These are phyloP conservation scores for Carallia pectinifolia DNA, from an alignment of 345 rosid genomes.

Conservation along the genomic window DNA sequence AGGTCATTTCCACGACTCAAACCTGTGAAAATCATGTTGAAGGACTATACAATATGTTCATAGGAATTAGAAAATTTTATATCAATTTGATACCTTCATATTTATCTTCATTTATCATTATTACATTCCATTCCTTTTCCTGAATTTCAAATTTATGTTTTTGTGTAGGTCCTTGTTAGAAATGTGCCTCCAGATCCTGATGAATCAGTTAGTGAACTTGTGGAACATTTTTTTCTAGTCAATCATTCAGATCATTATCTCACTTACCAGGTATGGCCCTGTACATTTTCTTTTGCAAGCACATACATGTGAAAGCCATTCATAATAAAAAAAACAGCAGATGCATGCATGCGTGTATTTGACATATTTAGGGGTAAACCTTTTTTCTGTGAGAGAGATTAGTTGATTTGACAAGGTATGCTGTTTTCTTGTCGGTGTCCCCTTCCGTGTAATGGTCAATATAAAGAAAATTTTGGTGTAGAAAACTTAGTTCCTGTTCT, in stretches of 20 bases:
- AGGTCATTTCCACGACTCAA: too few relatives aligned
- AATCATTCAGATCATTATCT: constrained; percentile 86
- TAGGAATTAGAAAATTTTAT: neutral
- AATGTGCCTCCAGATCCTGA: constrained; percentile 92
- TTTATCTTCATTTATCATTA: neutral
- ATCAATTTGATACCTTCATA: neutral
- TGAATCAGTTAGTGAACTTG: constrained; percentile 79
- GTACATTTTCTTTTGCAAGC: neutral
- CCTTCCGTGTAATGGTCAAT: neutral
- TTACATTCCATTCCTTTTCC: neutral
- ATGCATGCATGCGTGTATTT: too few relatives aligned
- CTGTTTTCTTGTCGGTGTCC: too few relatives aligned
- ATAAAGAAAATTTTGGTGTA: neutral
- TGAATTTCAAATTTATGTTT: constrained; percentile 11
- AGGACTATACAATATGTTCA: too few relatives aligned
- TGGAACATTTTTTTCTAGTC: constrained; percentile 86
- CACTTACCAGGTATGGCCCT: constrained; percentile 67
- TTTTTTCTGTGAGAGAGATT: too few relatives aligned
- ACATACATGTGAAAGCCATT: neutral
- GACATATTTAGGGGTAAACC: too few relatives aligned
- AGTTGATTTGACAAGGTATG: too few relatives aligned
- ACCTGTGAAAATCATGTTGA: too few relatives aligned
- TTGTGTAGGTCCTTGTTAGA: constrained; percentile 69
- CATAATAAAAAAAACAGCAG: too few relatives aligned
- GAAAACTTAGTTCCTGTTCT: neutral